phyloP scores from a whole-genome alignment of 371 early-diverging fungal species.

The Mortierella sp. region DNA sequence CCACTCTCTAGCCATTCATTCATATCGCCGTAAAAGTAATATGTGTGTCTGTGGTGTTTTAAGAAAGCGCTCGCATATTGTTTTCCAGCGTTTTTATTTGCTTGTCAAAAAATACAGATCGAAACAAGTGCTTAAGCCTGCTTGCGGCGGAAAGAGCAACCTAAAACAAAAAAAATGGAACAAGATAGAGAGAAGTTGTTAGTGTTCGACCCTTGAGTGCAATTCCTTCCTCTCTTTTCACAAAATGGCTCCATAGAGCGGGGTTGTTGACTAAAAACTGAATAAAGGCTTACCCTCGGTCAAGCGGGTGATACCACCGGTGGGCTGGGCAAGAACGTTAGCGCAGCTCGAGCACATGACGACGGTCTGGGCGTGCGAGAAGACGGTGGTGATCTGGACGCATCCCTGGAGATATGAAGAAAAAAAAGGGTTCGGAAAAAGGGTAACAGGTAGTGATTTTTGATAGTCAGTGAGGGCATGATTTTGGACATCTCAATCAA shows the following conservation, averaged over 20 bases:
- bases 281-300: conserved; percentile 79
- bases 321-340: conserved; percentile 98
- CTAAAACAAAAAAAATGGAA: conserved; percentile 22
- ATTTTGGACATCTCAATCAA: background rate
- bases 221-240: background rate
- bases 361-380: conserved; percentile 99
- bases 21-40: background rate
- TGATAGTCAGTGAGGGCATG: background rate
- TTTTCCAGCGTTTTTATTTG: conserved; percentile 47
- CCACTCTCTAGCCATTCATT: background rate
- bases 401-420: conserved; percentile 74
- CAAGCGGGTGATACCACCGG: conserved; percentile 99
- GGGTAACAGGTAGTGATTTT: background rate
- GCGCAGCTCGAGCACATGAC: conserved; percentile 98
- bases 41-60: background rate
- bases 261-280: background rate
- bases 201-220: background rate
- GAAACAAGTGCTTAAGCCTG: conserved; percentile 57
- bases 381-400: conserved; percentile 98
- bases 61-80: conserved; percentile 33
- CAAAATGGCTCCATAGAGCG: background rate
- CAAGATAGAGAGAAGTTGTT: background rate
- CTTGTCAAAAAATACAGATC: conserved; percentile 21
- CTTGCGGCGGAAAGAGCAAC: conserved; percentile 62
- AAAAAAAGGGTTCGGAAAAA: background rate